Base-by-base conservation (phyloP, 805 yeast species). In the Metschnikowia shivogae region DNA sequence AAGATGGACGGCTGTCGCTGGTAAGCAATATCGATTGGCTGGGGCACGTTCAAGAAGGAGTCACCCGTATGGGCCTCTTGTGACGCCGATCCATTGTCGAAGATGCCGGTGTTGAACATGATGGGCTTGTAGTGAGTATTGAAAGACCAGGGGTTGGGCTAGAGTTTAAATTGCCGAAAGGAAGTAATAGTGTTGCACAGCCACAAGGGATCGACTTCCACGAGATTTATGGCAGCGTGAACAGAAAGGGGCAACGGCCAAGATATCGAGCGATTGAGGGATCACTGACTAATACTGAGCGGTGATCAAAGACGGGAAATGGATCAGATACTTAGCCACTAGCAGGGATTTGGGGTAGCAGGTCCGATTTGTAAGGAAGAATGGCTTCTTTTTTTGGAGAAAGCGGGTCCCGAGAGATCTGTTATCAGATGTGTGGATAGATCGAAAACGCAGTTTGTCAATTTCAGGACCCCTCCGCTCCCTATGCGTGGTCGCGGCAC, bases 21-120 rank as follows among this genome's bases (percentile, higher is more conserved):
- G 54, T 67, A 65, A 6, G 74, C 65, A 48, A 71, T 71, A 52
- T 71, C 76, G 40, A 71, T 71, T 6, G 76, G 76, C 52, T 71
- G 76, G 13, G 73, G 68, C 14, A 56, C 64, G 31, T 61, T 55
- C 19, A 50, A 48, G 27, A 45, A 46, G 33, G 44, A 47, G 44
- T 46, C 52, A 19, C 65, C 67, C 10, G 49, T 31, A 14, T 65
- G 53, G 1, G 46, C 14, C 20, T 62, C 55, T 22, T 54, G 54
- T 17, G 60, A 40, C 39, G 60, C 42, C 29, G 58, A 46, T 27
- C 55, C 50, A 39, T 56, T 64, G 37, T 70, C 76, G 54, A 71
- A 71, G 36, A 71, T 71, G 48, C 63, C 59, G 37, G 75, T 70
- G 52, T 71, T 71, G 46, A 71, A 71, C 76, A 71, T 71, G 30